Base-by-base conservation (phyloP, 805 yeast genomes). In the Maudiozyma turicensis region DNA sequence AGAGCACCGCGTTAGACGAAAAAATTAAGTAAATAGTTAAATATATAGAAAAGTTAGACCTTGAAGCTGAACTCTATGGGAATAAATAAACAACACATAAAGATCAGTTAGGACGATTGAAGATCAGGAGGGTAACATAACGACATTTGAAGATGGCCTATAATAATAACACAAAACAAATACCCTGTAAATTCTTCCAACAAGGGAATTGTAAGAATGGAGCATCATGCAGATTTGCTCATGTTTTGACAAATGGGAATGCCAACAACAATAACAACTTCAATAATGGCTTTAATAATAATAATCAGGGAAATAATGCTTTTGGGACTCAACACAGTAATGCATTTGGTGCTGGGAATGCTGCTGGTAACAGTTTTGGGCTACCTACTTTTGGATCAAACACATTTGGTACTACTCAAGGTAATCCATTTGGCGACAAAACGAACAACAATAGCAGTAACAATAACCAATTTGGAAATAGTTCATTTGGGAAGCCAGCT, bases 201-300 rank as follows among this genome's bases (percentile, higher is more conserved):
- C 71, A 70, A 49, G 75, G 74, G 43, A 52, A 52, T 46, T 76
- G 81, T 53, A 61, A 63, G 20, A 69, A 67, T 30, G 80, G 81
- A 0, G 60, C 58, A 40, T 61, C 61, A 29, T 76, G 81, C 53
- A 65, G 62, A 11, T 74, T 66, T 53, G 69, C 73, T 1, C 81
- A 77, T 54, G 69, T 66, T 13, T 58, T 58, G 35, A 52, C 60
- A 7, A 57, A 52, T 39, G 51, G 47, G 11, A 49, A 46, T 15
- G 48, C 35, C 41, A 51, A 39, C 35, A 54, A 48, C 37, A 52
- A 40, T 43, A 54, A 43, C 29, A 50, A 46, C 10, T 43, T 14
- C 37, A 48, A 46, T n/a, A 51, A 38, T 43, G 49, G 38, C 33
- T 53, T 47, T 37, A 52, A 38, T 41, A 53, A 42, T 29, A 50